Percentiles rank a stretch among this genome's conserved stretches.
Evolutionary conservation across 225 moss, liverwort and hornwort genomes (phyloP).

Genomic region (Ulota crispa): DNA sequence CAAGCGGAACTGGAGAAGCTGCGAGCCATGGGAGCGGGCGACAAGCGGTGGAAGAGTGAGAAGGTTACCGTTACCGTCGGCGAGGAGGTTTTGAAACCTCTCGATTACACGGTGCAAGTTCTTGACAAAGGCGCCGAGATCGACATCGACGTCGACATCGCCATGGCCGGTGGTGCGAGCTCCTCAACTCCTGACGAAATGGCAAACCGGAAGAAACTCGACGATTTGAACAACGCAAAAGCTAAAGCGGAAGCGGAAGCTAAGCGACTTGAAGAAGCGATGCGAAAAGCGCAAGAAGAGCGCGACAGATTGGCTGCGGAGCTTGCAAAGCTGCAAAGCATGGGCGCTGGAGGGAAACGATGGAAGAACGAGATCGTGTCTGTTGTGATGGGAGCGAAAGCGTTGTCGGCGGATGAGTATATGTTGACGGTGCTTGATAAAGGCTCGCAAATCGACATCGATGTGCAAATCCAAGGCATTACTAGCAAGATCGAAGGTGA

Average conservation of each 20-base stretch:
- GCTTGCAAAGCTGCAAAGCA: not conserved
- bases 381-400: not conserved
- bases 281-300: not conserved
- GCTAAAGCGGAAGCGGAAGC: not conserved
- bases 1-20: constrained; percentile 3
- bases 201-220: not conserved
- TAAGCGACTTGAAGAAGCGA: not conserved
- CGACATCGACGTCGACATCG: constrained; percentile 22
- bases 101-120: not conserved
- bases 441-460: constrained; percentile 4
- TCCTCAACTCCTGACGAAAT: not conserved
- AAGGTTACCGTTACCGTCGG: not conserved
- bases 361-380: constrained; percentile 13
- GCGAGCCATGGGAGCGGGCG: not conserved
- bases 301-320: not conserved
- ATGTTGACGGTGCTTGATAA: constrained; percentile 5
- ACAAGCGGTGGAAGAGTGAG: constrained; percentile 39
- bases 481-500: not conserved
- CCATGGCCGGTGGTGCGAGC: not conserved
- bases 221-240: not conserved
- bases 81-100: not conserved
- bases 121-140: constrained; percentile 31
- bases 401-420: not conserved
- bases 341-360: not conserved
- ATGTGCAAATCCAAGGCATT: not conserved